These are phyloP conservation scores for Ilyonectria mors-panacis DNA, from an alignment of 2,329 filamentous ascomycete genomes.

Conservation along the genomic window DNA sequence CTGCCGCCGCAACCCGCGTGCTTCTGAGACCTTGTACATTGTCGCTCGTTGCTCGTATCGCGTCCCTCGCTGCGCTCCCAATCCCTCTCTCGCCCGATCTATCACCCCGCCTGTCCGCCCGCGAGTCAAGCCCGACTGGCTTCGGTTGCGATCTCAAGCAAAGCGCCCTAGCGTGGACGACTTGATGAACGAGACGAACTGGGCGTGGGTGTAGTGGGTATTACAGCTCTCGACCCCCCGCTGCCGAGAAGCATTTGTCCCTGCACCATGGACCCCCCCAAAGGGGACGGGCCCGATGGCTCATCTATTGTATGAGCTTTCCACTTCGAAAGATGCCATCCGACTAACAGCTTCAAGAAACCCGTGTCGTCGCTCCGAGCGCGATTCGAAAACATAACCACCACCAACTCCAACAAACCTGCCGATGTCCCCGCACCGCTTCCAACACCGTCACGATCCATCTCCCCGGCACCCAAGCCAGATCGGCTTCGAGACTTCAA, in stretches of 20 bases:
- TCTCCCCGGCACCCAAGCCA: conserved; percentile 60
- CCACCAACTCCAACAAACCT: conserved; percentile 38
- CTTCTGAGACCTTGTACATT: conserved; percentile 14
- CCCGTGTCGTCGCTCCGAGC: conserved; percentile 86
- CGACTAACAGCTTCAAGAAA: conserved; percentile 67
- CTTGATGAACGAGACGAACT: conserved; percentile 48
- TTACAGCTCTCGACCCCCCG: conserved; percentile 50
- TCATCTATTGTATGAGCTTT: conserved; percentile 77
- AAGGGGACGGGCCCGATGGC: conserved; percentile 76
- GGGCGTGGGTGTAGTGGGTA: conserved; percentile 56
- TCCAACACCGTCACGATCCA: conserved; percentile 50
- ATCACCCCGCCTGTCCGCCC: conserved; percentile 1
- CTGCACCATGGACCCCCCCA: conserved; percentile 50
- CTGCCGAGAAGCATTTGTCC: conserved; percentile 46
- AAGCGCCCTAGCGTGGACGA: conserved; percentile 44
- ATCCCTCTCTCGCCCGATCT: neutral
- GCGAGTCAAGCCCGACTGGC: conserved; percentile 25
- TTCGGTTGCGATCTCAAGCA: conserved; percentile 21
- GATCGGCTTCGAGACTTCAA: conserved; percentile 59
- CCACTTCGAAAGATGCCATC: neutral
- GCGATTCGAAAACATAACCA: conserved; percentile 81
- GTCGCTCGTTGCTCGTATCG: conserved; percentile 10
- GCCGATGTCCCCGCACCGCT: conserved; percentile 41
- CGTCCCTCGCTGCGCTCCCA: conserved; percentile 12
- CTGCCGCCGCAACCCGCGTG: conserved; percentile 36